Base-by-base conservation (phyloP, 2,329 filamentous ascomycete genomes). In the Aureobasidium sp. region DNA sequence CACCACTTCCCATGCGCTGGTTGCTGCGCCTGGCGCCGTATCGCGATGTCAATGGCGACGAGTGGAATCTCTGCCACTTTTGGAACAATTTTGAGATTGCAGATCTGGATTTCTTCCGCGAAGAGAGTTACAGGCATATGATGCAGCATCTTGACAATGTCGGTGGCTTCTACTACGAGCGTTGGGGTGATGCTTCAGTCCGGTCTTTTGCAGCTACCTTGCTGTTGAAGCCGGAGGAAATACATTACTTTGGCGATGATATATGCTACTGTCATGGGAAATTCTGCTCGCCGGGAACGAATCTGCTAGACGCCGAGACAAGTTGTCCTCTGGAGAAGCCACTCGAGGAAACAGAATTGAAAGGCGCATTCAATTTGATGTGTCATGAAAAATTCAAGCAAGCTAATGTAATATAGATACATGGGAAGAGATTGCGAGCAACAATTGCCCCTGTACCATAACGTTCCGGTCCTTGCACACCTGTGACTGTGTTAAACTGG, bases 31-130 rank as follows among this genome's bases (percentile, higher is more conserved):
- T 65, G 41, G 36, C 27, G 1, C 63, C 53, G 20, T 61, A 61
- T 48, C 48, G 62, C 13, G 66, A 66, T 26, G 70, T 69, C 56
- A 72, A 75, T 17, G 53, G 53, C 53, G 53, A 57, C 29, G 74
- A 78, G 63, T 82, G 79, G 71, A 80, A 79, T 65, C 77, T 77
- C 53, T 81, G 79, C 67, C 78, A 79, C 60, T 77, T 81, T 69
- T 80, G 80, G 64, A 78, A 79, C 10, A 81, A 81, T 63, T 82
- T 84, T 63, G 82, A 84, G 68, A 78, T 84, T 66, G 82, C 80
- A 10, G 67, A 69, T 43, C 64, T 76, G 12, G 65, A 68, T 24
- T 82, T 83, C 70, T 82, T 83, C 69, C 78, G 82, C 43, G 74
- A 76, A 63, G 70, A 75, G 46, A 72, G 76, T 47, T 79, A 83